phyloP scores from a whole-genome alignment of 1,139 yeast genomes.

The Yamadazyma conglobata region DNA sequence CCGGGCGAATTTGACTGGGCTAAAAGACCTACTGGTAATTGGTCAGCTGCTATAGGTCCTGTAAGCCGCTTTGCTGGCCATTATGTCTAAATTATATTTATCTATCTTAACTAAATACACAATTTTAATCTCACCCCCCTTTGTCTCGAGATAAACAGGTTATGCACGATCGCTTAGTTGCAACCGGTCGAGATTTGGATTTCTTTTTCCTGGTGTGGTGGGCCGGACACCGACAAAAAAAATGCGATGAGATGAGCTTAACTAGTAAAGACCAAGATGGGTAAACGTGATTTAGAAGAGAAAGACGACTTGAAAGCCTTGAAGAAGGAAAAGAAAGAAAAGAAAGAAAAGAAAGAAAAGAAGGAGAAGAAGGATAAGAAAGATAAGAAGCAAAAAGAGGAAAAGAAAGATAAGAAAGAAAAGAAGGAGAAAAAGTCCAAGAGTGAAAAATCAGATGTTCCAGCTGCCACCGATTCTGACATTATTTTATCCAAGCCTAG shows the following conservation, averaged over 20 bases:
- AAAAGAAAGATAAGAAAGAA: slow-evolving; percentile 35
- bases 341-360: slow-evolving; percentile 25
- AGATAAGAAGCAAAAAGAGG: slow-evolving; percentile 45
- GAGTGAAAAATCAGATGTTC: slow-evolving; percentile 6
- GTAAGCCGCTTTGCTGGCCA: too few species aligned
- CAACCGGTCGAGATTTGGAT: too few species aligned
- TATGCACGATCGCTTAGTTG: too few species aligned
- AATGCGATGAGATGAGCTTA: slow-evolving; percentile 7
- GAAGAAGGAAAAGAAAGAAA: slow-evolving; percentile 25
- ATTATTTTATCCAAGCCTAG: slow-evolving; percentile 27
- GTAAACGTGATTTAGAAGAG: slow-evolving; percentile 26
- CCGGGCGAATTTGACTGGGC: too few species aligned
- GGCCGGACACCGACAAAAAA: slow-evolving; percentile 2
- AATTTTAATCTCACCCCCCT: too few species aligned
- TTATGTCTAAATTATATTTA: too few species aligned
- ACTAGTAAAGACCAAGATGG: slow-evolving; percentile 12
- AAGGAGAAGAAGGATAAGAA: slow-evolving; percentile 30
- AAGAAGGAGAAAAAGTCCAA: slow-evolving; percentile 34
- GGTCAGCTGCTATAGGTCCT: too few species aligned
- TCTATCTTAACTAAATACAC: too few species aligned
- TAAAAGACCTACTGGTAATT: too few species aligned
- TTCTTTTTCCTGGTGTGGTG: too few species aligned
- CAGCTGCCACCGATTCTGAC: slow-evolving; percentile 22
- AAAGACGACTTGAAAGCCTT: slow-evolving; percentile 16
- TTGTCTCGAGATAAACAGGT: too few species aligned